Base-by-base conservation (phyloP, 2,329 filamentous ascomycete species). In the Colletotrichum musae region DNA sequence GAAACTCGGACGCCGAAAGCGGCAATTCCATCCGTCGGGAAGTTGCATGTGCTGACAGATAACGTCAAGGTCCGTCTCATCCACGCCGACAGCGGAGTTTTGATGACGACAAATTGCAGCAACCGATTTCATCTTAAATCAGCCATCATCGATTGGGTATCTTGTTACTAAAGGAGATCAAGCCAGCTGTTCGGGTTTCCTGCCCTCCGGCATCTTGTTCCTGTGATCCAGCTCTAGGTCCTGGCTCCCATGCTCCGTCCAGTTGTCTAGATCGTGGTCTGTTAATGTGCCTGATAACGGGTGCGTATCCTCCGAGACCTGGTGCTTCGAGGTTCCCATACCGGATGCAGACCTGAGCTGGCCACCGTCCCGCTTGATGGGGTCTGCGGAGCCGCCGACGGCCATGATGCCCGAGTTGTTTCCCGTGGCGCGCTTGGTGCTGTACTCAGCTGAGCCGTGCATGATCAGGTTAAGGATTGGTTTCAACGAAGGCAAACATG, bases 401-500 rank as follows among this genome's bases (percentile, higher is more conserved):
- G 53, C 43, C 36, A 43, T 56, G 36, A 56, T 41, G 6, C n/a
- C 53, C n/a, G 39, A 56, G 12, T 56, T 21, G 39, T 32, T 56
- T 15, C 53, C 53, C 1, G 53, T 56, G 15, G 53, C 32, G 12
- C 32, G 32, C 15, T 56, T 41, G 16, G 32, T 56, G 45, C 45
- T 48, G 45, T 48, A 10, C 2, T 21, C 9, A 16, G n/a, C 45
- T 4, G 6, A 41, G 4, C 58, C 58, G 12, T 50, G 47, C 28
- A 61, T 3, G 6, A 45, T 32, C 7, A 61, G 47, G 48, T 41
- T 61, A 5, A 61, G 12, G 10, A 61, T 21, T 7, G 58, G 58
- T n/a, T 41, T 52, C 28, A 61, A 50, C 6, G 58, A 61, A 9
- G 58, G 58, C 9, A 61, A 26, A 10, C 58, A 61, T 48, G 45